These are phyloP conservation scores for Melaleuca quinquenervia DNA, from an alignment of 345 rosid species.

Conservation along the genomic window DNA sequence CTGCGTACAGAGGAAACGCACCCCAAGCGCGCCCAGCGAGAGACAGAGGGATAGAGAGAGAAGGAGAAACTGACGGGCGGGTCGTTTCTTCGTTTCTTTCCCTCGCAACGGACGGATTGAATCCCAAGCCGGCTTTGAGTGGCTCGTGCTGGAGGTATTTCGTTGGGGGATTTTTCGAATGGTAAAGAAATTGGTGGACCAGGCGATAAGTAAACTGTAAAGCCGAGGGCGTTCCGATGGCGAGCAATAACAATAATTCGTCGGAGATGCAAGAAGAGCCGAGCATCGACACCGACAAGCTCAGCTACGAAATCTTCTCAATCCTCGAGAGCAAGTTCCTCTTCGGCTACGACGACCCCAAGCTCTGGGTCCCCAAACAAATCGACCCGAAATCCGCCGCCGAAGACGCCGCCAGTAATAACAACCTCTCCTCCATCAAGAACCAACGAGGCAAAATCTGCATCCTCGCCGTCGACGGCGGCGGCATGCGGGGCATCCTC, in stretches of 20 bases:
- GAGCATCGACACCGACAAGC: slow-evolving; percentile 90
- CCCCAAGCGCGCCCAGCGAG: not conserved
- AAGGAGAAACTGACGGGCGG: not conserved
- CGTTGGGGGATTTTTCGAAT: not conserved
- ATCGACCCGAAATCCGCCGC: slow-evolving; percentile 2
- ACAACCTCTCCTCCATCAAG: slow-evolving; percentile 33
- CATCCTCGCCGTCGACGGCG: slow-evolving; percentile 72
- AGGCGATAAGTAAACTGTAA: not conserved
- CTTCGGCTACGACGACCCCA: slow-evolving; percentile 75
- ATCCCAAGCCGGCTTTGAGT: not conserved
- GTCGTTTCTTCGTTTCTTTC: not conserved
- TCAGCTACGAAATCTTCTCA: slow-evolving; percentile 95
- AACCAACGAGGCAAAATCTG: slow-evolving; percentile 94
- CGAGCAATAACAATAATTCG: slow-evolving; percentile 8
- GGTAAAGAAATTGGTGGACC: not conserved
- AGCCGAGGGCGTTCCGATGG: slow-evolving; percentile 7
- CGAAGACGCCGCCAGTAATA: not conserved
- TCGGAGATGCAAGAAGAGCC: slow-evolving; percentile 83
- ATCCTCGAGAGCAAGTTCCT: slow-evolving; percentile 87
- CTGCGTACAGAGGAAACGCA: not conserved
- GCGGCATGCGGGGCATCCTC: slow-evolving; percentile 84
- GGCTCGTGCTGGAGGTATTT: not conserved
- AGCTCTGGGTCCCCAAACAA: slow-evolving; percentile 56
- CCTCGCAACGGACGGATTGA: not conserved
- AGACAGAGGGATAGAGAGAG: not conserved